Percentiles rank a stretch among this genome's conserved stretches.
Conservation (phyloP, 2,329 filamentous ascomycete species). For the Monosporascus sp. region DNA sequence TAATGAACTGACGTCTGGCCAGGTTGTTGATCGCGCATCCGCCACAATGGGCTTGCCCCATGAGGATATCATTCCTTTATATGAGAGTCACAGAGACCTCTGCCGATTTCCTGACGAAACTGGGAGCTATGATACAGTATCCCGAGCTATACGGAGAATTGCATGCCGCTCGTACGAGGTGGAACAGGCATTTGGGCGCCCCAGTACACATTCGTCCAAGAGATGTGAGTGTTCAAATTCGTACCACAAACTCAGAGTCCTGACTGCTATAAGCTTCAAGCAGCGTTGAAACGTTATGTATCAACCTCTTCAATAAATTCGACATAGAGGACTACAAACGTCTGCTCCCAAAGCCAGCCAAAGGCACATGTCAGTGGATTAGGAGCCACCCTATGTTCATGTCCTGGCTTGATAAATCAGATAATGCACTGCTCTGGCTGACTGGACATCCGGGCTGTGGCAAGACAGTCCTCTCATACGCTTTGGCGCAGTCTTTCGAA, state of each 20-base stretch:
- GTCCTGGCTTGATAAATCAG: conserved; percentile 23
- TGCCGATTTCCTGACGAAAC: conserved; percentile 18
- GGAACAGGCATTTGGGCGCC: too few relatives aligned
- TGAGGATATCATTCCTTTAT: conserved; percentile 16
- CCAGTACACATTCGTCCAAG: not conserved
- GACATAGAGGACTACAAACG: conserved; percentile 25
- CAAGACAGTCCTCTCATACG: conserved; percentile 31
- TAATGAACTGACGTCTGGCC: not conserved
- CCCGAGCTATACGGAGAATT: conserved; percentile 13
- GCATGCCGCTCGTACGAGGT: conserved; percentile 1
- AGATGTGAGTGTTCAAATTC: not conserved
- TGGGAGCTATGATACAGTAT: conserved; percentile 13
- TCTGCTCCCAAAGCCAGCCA: conserved; percentile 22
- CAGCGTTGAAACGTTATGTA: conserved; percentile 27
- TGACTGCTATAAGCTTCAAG: conserved; percentile 22
- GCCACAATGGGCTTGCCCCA: conserved; percentile 14
- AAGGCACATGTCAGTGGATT: conserved; percentile 34
- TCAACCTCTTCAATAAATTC: conserved; percentile 26
- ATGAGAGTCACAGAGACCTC: conserved; percentile 21
- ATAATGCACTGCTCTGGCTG: conserved; percentile 29
- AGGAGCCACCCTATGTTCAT: conserved; percentile 22
- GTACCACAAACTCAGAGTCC: not conserved
- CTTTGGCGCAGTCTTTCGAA: conserved; percentile 26
- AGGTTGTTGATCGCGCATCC: conserved; percentile 10
- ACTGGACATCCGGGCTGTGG: conserved; percentile 32